phyloP scores from a whole-genome alignment of 2,329 filamentous ascomycete species.

The Penicillium thymicola region DNA sequence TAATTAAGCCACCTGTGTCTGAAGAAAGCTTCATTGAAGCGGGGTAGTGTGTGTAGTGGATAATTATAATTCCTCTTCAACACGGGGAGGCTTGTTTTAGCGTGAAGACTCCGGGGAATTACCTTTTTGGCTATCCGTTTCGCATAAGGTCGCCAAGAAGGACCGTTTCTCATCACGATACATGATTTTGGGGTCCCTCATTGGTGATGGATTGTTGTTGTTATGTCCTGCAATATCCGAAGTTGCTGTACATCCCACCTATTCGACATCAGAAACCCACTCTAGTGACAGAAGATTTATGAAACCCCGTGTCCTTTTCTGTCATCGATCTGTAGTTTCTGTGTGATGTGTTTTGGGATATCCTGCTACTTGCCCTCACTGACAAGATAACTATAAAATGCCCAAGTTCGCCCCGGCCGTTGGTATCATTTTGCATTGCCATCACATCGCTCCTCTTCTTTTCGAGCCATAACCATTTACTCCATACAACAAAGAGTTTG shows the following conservation, averaged over 20 bases:
- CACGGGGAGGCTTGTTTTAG: background rate
- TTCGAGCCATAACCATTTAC: too few relatives aligned
- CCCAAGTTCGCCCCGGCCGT: background rate
- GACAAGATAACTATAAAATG: background rate
- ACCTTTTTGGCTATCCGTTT: slow-evolving; percentile 6
- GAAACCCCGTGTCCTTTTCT: slow-evolving; percentile 20
- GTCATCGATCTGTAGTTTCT: background rate
- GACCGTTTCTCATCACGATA: background rate
- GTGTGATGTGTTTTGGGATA: background rate
- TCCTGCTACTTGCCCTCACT: background rate
- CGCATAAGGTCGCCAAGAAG: slow-evolving; percentile 6
- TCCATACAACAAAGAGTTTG: background rate
- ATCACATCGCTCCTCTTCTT: background rate
- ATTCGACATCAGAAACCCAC: background rate
- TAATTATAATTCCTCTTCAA: background rate
- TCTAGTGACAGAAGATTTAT: background rate
- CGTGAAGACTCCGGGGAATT: background rate
- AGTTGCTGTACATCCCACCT: background rate
- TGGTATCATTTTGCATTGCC: background rate
- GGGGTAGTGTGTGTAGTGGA: background rate
- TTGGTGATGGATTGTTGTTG: background rate
- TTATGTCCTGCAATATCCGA: background rate
- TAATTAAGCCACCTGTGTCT: slow-evolving; percentile 7
- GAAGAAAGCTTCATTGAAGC: slow-evolving; percentile 5
- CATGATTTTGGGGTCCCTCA: background rate